Conservation (phyloP, 495 filamentous ascomycete genomes). For the Penicillium chermesinum region DNA sequence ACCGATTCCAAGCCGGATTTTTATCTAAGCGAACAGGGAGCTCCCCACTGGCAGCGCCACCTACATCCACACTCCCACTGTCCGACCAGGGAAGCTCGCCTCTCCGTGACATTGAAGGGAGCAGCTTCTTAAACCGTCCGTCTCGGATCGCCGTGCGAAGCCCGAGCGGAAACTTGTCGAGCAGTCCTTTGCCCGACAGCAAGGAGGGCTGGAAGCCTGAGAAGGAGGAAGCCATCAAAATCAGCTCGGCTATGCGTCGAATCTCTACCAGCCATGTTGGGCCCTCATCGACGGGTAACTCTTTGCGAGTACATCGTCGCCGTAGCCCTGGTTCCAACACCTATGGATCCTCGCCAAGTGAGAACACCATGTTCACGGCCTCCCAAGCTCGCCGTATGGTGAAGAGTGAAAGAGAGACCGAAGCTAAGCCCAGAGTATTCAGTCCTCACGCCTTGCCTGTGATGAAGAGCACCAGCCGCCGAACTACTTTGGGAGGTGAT, state of each 20-base stretch:
- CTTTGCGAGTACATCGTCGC: slow-evolving; percentile 49
- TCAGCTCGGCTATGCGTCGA: slow-evolving; percentile 60
- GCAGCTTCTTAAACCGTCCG: slow-evolving; percentile 54
- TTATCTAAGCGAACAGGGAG: slow-evolving; percentile 66
- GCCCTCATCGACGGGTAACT: slow-evolving; percentile 19
- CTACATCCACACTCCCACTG: slow-evolving; percentile 53
- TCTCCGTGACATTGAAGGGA: slow-evolving; percentile 59
- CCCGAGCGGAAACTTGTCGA: slow-evolving; percentile 42
- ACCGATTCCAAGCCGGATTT: slow-evolving; percentile 87
- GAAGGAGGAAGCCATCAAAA: slow-evolving; percentile 53
- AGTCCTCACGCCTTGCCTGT: slow-evolving; percentile 62
- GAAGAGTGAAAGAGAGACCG: slow-evolving; percentile 55
- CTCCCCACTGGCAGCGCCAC: slow-evolving; percentile 59
- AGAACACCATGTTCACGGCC: slow-evolving; percentile 60
- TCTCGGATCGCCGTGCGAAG: slow-evolving; percentile 46
- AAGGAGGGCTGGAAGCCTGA: slow-evolving; percentile 45
- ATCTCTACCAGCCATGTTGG: slow-evolving; percentile 36
- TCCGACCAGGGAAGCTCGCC: slow-evolving; percentile 61
- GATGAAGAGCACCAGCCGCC: slow-evolving; percentile 52
- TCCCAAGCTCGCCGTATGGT: slow-evolving; percentile 67
- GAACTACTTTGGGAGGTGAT: slow-evolving; percentile 49
- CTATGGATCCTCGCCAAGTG: slow-evolving; percentile 52
- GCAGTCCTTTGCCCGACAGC: slow-evolving; percentile 36
- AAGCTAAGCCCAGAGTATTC: slow-evolving; percentile 53
- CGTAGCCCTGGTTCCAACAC: slow-evolving; percentile 57